A percentile compares a stretch with the other conserved stretches of the same genome.
phyloP scores from a whole-genome alignment of 2,329 filamentous ascomycete genomes.

The Penicillium vulpinum region DNA sequence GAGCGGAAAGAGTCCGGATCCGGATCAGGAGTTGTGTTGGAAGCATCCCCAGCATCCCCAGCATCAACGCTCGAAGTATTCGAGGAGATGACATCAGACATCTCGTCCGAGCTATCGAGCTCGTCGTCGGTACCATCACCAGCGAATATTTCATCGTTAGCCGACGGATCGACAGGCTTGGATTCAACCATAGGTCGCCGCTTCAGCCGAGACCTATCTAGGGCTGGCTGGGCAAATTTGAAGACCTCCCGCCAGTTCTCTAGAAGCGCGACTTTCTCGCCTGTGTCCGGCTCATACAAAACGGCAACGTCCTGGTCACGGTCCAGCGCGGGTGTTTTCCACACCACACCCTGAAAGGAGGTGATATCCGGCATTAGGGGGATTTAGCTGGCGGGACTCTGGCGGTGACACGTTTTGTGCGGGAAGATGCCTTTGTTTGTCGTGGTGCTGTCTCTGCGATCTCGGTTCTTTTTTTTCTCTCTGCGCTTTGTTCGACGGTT shows the following conservation, averaged over 20 bases:
- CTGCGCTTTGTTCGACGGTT: constrained; percentile 28
- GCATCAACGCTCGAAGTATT: constrained; percentile 16
- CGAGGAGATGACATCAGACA: constrained; percentile 20
- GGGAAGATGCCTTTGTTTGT: constrained; percentile 14
- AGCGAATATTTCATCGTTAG: constrained; percentile 1
- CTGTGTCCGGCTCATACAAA: constrained; percentile 41
- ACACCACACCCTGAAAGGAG: constrained; percentile 44
- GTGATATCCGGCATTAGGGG: constrained; percentile 20
- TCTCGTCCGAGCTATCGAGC: constrained; percentile 16
- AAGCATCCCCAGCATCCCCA: constrained; percentile 20
- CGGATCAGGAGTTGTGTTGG: constrained; percentile 23
- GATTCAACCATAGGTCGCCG: constrained; percentile 10
- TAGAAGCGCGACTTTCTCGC: constrained; percentile 46
- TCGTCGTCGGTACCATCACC: constrained; percentile 9
- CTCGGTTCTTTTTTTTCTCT: constrained; percentile 11
- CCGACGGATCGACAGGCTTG: neutral
- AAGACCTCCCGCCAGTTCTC: constrained; percentile 51
- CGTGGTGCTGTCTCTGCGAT: constrained; percentile 16
- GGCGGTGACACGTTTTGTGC: neutral
- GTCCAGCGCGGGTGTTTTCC: constrained; percentile 35
- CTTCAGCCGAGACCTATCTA: constrained; percentile 25
- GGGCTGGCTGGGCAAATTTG: constrained; percentile 35
- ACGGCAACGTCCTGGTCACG: constrained; percentile 23
- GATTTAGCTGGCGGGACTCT: constrained; percentile 9
- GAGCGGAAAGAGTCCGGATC: constrained; percentile 6